Base-by-base conservation (phyloP, 2,329 filamentous ascomycete genomes). In the Exophiala lecanii-corni region DNA sequence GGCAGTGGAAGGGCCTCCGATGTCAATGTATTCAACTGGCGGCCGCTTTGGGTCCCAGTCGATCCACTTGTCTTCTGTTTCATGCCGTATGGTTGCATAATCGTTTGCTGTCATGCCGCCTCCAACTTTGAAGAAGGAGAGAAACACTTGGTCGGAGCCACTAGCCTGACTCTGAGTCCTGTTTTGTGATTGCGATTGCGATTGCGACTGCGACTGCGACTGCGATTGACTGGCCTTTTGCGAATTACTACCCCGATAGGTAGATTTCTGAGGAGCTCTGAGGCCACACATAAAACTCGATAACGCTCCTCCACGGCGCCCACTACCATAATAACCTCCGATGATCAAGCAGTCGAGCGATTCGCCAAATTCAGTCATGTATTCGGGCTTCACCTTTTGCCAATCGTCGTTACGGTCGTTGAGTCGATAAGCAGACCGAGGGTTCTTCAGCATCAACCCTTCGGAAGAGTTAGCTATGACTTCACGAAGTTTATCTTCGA, bases 321-420 rank as follows among this genome's bases (percentile, higher is more conserved):
- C 92, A 20, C 85, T 86, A 10, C 92, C 92, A 61, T 86, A 98
- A 66, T 95, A 97, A 6, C 88, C 92, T 41, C 91, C 92, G 40
- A 98, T 79, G 12, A 98, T 74, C 10, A 96, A 70, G 53, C 89
- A 88, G 61, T 98, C 92, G 3, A 98, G 78, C 0, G 84, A 87
- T 65, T 97, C 91, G 49, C 92, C 92, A 61, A 92, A 95, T 50
- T 95, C 91, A 2, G 82, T 82, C 89, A 97, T 96, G 63, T 98
- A 98, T 53, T 98, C 92, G 1, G 92, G 92, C 59, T 98, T 98
- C 6, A 98, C 89, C 62, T 98, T 98, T 67, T 96, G 84, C 92
- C 92, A 98, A 64, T 95, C 87, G 56, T 94, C 86, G 57, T 94
- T 92, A 36, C 92, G 84, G 54, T 87, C 86, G 59, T 94, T 95